A percentile compares a stretch with the other conserved stretches of the same genome.
phyloP scores from a whole-genome alignment of 140 eudicot species.

The Cichorium intybus region DNA sequence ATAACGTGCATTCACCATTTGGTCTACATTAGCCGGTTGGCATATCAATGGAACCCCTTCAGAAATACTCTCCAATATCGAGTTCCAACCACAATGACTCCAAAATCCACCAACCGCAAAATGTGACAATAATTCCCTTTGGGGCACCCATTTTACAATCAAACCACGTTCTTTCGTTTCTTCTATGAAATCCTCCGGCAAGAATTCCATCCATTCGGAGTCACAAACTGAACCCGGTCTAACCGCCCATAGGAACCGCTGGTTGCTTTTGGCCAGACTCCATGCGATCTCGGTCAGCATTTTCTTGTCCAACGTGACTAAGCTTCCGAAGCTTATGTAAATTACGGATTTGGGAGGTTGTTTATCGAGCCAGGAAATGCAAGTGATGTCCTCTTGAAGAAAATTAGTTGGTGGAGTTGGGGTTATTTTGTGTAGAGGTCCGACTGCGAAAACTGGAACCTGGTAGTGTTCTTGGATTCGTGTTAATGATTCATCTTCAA shows the following conservation, averaged over 20 bases:
- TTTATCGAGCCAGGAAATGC: slow-evolving; percentile 49
- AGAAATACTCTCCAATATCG: slow-evolving; percentile 47
- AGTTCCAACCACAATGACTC: slow-evolving; percentile 73
- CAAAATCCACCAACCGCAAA: slow-evolving; percentile 47
- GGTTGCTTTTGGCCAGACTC: slow-evolving; percentile 45
- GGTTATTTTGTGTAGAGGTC: slow-evolving; percentile 46
- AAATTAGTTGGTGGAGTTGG: slow-evolving; percentile 6
- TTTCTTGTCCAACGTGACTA: slow-evolving; percentile 23
- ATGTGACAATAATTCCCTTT: slow-evolving; percentile 44
- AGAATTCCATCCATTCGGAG: slow-evolving; percentile 32
- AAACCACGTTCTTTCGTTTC: slow-evolving; percentile 37
- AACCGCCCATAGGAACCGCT: slow-evolving; percentile 52
- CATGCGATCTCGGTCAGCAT: slow-evolving; percentile 43
- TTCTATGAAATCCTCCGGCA: slow-evolving; percentile 32
- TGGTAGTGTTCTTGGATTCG: slow-evolving; percentile 25
- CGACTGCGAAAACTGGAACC: slow-evolving; percentile 40
- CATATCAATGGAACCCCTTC: slow-evolving; percentile 58
- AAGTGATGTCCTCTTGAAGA: slow-evolving; percentile 29
- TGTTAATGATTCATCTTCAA: slow-evolving; percentile 29
- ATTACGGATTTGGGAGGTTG: slow-evolving; percentile 50
- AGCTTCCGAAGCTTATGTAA: slow-evolving; percentile 53
- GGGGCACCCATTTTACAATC: slow-evolving; percentile 54
- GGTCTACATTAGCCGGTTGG: slow-evolving; percentile 36
- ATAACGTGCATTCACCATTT: slow-evolving; percentile 41
- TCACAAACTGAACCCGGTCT: slow-evolving; percentile 37